phyloP scores from a whole-genome alignment of 805 yeast genomes.

The Barnettozyma sp. region DNA sequence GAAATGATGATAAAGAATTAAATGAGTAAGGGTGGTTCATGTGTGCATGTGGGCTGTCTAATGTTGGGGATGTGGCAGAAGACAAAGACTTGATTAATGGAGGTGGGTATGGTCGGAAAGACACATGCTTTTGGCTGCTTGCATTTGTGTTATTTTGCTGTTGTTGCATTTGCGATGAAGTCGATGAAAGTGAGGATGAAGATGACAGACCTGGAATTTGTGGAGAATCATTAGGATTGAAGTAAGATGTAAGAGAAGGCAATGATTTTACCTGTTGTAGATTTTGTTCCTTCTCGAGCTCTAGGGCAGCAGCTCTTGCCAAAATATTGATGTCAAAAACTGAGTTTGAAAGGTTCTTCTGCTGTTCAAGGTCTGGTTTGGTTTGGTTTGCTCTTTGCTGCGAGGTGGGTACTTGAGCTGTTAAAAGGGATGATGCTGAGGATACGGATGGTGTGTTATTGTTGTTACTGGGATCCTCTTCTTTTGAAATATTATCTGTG shows the following conservation, averaged over 20 bases:
- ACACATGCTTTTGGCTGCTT: conserved; percentile 7
- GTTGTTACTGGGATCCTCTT: background rate
- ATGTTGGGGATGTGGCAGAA: conserved; percentile 17
- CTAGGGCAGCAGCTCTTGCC: conserved; percentile 27
- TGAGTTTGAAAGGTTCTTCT: conserved; percentile 12
- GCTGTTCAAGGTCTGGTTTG: conserved; percentile 10
- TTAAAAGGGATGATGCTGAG: no score
- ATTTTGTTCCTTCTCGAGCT: conserved; percentile 25
- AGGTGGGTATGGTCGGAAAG: conserved; percentile 16
- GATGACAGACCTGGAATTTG: background rate
- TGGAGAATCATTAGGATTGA: conserved; percentile 9
- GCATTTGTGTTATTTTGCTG: no score
- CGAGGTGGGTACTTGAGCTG: conserved; percentile 19
- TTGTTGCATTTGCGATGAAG: background rate
- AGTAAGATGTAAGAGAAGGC: conserved; percentile 24
- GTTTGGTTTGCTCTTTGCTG: conserved; percentile 15
- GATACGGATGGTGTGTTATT: conserved; percentile 2
- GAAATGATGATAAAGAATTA: conserved; percentile 43
- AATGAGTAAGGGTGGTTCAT: conserved; percentile 24
- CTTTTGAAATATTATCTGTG: no score
- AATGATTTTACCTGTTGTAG: conserved; percentile 24
- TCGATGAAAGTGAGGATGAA: no score
- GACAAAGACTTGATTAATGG: conserved; percentile 14
- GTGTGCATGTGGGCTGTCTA: conserved; percentile 16
- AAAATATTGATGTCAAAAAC: conserved; percentile 25